Evolutionary conservation across 1,284 basidiomycete genomes (phyloP), one percentile per base, ranked within the genome.

Genomic region (Cutaneotrichosporon cavernicola): DNA sequence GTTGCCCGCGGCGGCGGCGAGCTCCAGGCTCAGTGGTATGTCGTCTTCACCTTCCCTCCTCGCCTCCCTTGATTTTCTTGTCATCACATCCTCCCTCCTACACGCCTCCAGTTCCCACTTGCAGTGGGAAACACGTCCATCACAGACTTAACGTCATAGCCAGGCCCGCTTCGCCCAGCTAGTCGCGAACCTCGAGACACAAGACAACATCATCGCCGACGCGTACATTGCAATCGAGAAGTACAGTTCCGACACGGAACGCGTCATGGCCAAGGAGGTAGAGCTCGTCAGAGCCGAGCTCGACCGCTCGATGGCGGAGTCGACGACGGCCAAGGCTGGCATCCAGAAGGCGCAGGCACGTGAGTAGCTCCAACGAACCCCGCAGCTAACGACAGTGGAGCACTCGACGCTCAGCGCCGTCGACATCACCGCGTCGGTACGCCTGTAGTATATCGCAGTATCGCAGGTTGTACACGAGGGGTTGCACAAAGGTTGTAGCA

Each of bases 131-230:
- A 16, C 4, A n/a, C 6, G 8, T 7, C 49, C 49, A 26, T 26
- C 26, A 26, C 50, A 13, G 22, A 30, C 26, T 26, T 30, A 13
- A 31, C 49, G 49, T 30, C 4, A 30, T 58, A 65, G 64, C 46
- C 46, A 62, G 22, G 14, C 22, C 21, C 56, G 51, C 32, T 63
- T 60, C 40, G 38, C 21, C 2, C 16, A 13, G 7, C 49, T 62
- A 38, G 30, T 52, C 31, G 53, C 49, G 31, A 55, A 31, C 8
- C 58, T 63, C 13, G 58, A 49, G n/a, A 50, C 11, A 5, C 43
- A 66, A 31, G 61, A 60, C 49, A 36, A 13, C 18, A 47, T 55
- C 50, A 60, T 59, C 49, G 61, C 46, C 47, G 26, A 4, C 2
- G 51, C 46, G 36, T 40, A 32, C 49, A 30, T 36, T 34, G 30